Conservation (phyloP, 1,284 basidiomycete genomes). For the Leccinum griseonigrum region DNA sequence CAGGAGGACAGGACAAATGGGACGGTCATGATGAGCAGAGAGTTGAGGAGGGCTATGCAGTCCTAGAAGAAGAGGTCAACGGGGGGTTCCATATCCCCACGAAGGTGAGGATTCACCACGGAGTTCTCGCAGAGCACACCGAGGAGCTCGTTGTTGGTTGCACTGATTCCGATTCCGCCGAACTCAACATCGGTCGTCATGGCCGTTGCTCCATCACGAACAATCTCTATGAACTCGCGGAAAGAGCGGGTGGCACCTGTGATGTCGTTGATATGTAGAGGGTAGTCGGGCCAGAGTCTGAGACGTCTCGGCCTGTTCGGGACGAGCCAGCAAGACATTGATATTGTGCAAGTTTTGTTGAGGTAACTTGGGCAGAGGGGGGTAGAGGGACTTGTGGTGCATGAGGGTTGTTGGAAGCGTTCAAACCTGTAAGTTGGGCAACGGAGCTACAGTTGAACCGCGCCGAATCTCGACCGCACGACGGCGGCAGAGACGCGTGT, state of each 20-base stretch:
- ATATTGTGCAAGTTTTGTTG: conserved; percentile 54
- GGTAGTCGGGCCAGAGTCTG: conserved; percentile 48
- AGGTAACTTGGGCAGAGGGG: conserved; percentile 36
- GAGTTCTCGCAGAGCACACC: conserved; percentile 70
- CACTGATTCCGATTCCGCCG: conserved; percentile 55
- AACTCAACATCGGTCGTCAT: conserved; percentile 43
- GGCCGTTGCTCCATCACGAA: conserved; percentile 57
- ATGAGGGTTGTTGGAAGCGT: conserved; percentile 17
- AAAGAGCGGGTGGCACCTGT: conserved; percentile 48
- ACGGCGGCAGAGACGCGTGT: too few species aligned
- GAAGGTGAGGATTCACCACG: conserved; percentile 39
- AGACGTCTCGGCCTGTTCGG: conserved; percentile 38
- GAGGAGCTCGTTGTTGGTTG: conserved; percentile 51
- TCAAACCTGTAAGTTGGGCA: too few species aligned
- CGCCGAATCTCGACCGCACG: too few species aligned
- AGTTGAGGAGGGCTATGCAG: conserved; percentile 55
- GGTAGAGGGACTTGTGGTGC: conserved; percentile 41
- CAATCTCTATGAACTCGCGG: conserved; percentile 47
- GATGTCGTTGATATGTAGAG: conserved; percentile 53
- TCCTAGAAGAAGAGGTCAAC: conserved; percentile 44
- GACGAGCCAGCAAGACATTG: conserved; percentile 48
- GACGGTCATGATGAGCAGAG: conserved; percentile 53
- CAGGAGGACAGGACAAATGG: conserved; percentile 65
- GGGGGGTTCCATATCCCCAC: too few species aligned
- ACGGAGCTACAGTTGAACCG: too few species aligned